Evolutionary conservation across 169 alveolate species (phyloP).

Genomic region (Cryptosporidium tyzzeri): DNA sequence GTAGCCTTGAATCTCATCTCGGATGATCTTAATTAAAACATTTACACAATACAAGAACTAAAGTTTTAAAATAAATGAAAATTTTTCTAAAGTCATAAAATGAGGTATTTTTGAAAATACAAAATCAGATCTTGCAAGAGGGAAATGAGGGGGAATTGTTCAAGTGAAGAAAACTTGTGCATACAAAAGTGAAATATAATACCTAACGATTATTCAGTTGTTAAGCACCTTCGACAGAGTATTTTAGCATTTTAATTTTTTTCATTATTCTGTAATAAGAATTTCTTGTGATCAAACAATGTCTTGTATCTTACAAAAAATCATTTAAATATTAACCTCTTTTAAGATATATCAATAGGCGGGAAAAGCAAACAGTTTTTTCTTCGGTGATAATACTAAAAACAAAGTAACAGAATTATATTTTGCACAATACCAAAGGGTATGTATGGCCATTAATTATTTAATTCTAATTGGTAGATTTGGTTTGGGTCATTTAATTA

Average conservation of each 20-base stretch:
- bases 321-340: slow-evolving; percentile 2
- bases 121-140: background rate
- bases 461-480: slow-evolving; percentile 7
- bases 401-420: background rate
- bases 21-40: background rate
- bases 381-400: background rate
- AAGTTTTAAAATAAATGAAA: background rate
- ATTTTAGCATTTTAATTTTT: background rate
- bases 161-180: background rate
- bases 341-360: slow-evolving; percentile 20
- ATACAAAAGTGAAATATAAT: background rate
- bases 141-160: background rate
- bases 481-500: background rate
- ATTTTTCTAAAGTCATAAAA: too few species aligned
- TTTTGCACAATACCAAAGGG: background rate
- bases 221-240: background rate
- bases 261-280: background rate
- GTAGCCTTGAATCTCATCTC: slow-evolving; percentile 62
- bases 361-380: background rate
- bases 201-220: background rate
- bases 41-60: background rate
- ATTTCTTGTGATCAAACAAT: background rate
- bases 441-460: background rate
- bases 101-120: too few species aligned
- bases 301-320: background rate